Evolutionary conservation across 768 basidiomycete species (phyloP), one percentile per base, ranked within the genome.

Genomic region (Megacollybia marginata): DNA sequence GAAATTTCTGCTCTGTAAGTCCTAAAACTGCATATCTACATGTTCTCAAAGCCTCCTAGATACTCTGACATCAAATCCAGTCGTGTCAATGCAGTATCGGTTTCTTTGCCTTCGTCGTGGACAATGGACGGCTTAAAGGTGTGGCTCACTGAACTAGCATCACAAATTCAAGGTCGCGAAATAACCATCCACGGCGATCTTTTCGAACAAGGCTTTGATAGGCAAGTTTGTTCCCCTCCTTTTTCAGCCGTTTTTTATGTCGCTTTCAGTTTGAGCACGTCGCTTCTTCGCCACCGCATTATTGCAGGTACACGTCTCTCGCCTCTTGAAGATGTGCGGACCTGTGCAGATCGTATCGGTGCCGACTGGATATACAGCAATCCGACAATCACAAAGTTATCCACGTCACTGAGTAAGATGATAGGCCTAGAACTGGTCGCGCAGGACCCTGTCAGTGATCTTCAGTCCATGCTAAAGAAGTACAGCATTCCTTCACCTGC

Each of bases 121-220:
- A 44, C 18, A 16, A 5, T 15, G 15, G n/a, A 15, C 15, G 44
- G 23, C 13, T 23, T 44, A 13, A 16, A 15, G 13, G 13, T 31
- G 44, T 44, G 44, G 44, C 4, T 44, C n/a, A 5, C 44, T 10
- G n/a, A 28, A 28, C 44, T 16, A 44, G 44, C 44, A 44, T 44
- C 44, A 28, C 18, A 44, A 31, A 13, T 44, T 5, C 23, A 15
- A 44, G 38, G 38, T 28, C 23, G 23, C 23, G 44, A 52, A 47
- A 15, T 57, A 8, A 16, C 47, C n/a, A 46, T 52, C 2, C 55
- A 57, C 6, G 35, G n/a, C 9, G 60, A 61, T 47, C 42, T 65
- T 16, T 65, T 66, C 40, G 59, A 64, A 18, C 65, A 68, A 43
- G 63, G 61, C 4, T 62, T 64, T 16, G 66, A 68, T 43, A 66